Conservation (phyloP, 2,329 filamentous ascomycete genomes). For the Alternaria incomplexa region DNA sequence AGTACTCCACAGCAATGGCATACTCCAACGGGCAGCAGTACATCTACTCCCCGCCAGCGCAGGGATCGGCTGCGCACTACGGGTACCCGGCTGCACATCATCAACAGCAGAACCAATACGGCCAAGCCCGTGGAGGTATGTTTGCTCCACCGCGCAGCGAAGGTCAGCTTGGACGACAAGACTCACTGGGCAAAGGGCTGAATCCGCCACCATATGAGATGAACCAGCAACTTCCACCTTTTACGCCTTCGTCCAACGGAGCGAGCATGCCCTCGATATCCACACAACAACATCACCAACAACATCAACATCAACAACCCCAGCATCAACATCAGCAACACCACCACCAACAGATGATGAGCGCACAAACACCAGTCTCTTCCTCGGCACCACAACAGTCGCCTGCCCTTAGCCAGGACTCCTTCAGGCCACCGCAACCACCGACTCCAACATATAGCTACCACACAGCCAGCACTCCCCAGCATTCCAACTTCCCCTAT, state of each 20-base stretch:
- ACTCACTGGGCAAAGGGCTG: slow-evolving; percentile 69
- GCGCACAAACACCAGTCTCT: slow-evolving; percentile 48
- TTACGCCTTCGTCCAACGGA: slow-evolving; percentile 62
- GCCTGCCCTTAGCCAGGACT: slow-evolving; percentile 65
- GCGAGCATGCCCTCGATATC: slow-evolving; percentile 54
- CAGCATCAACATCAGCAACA: slow-evolving; percentile 46
- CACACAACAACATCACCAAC: slow-evolving; percentile 43
- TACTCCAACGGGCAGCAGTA: slow-evolving; percentile 69
- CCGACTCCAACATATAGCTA: slow-evolving; percentile 70
- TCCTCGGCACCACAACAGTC: slow-evolving; percentile 52
- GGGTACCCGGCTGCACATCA: slow-evolving; percentile 53
- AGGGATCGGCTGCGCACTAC: slow-evolving; percentile 62
- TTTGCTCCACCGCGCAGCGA: slow-evolving; percentile 63
- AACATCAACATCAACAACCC: slow-evolving; percentile 9
- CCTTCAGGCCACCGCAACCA: slow-evolving; percentile 64
- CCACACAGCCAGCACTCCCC: slow-evolving; percentile 60
- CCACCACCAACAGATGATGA: slow-evolving; percentile 55
- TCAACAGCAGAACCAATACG: slow-evolving; percentile 43
- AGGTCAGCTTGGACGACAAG: slow-evolving; percentile 59
- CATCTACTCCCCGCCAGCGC: slow-evolving; percentile 63
- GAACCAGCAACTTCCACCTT: slow-evolving; percentile 65
- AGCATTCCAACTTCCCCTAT: slow-evolving; percentile 56
- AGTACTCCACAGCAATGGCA: slow-evolving; percentile 61
- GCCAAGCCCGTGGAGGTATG: slow-evolving; percentile 49
- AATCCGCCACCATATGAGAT: slow-evolving; percentile 72